Percentiles rank a stretch among this genome's conserved stretches.
Conservation (phyloP, 768 basidiomycete species). For the Chalciporus piperatus region DNA sequence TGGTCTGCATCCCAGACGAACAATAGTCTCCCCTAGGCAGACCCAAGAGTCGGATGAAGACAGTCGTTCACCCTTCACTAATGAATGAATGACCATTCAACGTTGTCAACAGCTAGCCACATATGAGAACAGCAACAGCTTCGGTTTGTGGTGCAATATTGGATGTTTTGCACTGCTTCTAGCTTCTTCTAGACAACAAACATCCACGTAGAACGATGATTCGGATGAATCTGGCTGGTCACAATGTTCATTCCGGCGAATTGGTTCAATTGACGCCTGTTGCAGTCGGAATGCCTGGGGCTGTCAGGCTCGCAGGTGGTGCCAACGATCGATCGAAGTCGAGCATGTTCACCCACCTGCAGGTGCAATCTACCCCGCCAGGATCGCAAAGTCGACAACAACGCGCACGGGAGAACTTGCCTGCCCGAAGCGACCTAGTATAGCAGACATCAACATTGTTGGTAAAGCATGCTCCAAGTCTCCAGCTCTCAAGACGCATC, state of each 20-base stretch:
- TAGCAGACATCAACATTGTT: too few relatives aligned
- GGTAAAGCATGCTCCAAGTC: too few relatives aligned
- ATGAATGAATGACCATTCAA: background rate
- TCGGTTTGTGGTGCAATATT: background rate
- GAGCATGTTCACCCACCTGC: background rate
- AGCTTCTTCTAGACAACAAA: too few relatives aligned
- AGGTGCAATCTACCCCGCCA: background rate
- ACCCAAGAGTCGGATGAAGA: too few relatives aligned
- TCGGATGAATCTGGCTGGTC: background rate
- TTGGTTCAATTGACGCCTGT: background rate
- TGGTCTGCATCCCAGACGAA: background rate
- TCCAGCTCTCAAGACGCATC: too few relatives aligned
- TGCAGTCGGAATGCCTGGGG: background rate
- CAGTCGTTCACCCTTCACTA: too few relatives aligned
- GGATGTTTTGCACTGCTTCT: background rate
- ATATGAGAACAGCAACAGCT: background rate
- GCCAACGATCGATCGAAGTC: background rate
- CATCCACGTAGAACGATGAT: too few relatives aligned
- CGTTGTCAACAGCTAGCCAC: too few relatives aligned
- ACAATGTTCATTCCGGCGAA: background rate
- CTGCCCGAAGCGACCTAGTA: too few relatives aligned
- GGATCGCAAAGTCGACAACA: too few relatives aligned
- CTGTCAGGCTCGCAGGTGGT: background rate
- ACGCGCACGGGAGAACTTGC: too few relatives aligned
- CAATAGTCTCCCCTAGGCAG: too few relatives aligned